These are phyloP conservation scores for Schoenoplectus triqueter DNA, from an alignment of 202 grass and related monocot species.

Conservation along the genomic window DNA sequence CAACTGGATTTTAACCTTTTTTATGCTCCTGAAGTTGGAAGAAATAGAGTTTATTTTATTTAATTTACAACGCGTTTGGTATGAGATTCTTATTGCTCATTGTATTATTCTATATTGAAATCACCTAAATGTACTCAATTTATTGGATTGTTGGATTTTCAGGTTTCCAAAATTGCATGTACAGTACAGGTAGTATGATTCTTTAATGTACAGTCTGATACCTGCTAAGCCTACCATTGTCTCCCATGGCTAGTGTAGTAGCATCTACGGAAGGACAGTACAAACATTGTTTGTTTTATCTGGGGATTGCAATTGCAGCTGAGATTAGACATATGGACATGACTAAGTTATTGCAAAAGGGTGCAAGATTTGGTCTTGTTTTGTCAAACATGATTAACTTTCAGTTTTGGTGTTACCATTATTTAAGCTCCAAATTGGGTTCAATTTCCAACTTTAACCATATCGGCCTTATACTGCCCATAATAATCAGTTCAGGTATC, in stretches of 20 bases:
- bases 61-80: neutral
- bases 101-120: neutral
- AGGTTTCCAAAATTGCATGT: neutral
- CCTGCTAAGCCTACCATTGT: neutral
- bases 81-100: neutral
- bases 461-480: neutral
- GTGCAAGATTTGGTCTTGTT: neutral
- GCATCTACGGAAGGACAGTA: neutral
- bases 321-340: neutral
- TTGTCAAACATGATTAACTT: neutral
- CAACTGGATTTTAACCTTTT: neutral
- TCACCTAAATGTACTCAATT: neutral
- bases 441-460: neutral
- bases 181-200: neutral
- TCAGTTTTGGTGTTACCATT: neutral
- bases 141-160: neutral
- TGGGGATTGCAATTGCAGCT: neutral
- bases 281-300: neutral
- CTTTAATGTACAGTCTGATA: neutral
- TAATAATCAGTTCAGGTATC: neutral
- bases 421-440: neutral
- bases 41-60: neutral
- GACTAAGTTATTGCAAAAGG: neutral
- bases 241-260: neutral
- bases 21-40: neutral